These are phyloP conservation scores for Ceratobasidium theobromae DNA, from an alignment of 1,284 basidiomycete genomes.

Conservation along the genomic window DNA sequence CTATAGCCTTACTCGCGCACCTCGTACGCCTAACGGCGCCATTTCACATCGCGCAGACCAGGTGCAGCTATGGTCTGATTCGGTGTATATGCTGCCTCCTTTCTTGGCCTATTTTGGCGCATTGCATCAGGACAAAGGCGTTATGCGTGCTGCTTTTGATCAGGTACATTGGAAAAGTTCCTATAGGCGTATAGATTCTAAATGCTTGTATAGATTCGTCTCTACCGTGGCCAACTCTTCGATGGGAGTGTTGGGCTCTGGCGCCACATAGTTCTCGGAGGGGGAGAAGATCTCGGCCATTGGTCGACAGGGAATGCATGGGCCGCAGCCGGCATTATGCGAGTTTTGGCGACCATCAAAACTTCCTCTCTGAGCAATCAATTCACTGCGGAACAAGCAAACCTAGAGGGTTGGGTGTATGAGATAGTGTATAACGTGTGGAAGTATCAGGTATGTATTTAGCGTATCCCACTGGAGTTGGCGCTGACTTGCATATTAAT, in stretches of 20 bases:
- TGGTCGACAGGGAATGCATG: conserved; percentile 85
- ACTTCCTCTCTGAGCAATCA: conserved; percentile 55
- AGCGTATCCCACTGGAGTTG: conserved; percentile 23
- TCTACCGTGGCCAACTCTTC: conserved; percentile 51
- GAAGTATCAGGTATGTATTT: conserved; percentile 14
- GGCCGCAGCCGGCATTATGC: conserved; percentile 82
- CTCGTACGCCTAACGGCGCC: conserved; percentile 71
- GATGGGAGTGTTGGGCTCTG: conserved; percentile 52
- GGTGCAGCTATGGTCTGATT: conserved; percentile 71
- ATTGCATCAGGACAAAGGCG: conserved; percentile 62
- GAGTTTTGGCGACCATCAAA: conserved; percentile 75
- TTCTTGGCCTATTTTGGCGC: conserved; percentile 90
- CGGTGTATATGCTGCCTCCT: conserved; percentile 87
- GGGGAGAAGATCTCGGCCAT: conserved; percentile 58
- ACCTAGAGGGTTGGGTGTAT: conserved; percentile 65
- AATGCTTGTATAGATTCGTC: conserved; percentile 44
- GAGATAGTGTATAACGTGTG: conserved; percentile 34
- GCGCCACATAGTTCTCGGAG: conserved; percentile 67
- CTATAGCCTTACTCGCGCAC: conserved; percentile 66
- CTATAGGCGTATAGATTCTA: conserved; percentile 40
- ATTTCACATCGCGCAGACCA: conserved; percentile 72
- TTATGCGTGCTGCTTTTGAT: conserved; percentile 70
- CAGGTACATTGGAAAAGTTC: conserved; percentile 78
- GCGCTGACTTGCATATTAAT: conserved; percentile 40
- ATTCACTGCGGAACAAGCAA: conserved; percentile 56